phyloP scores from a whole-genome alignment of 2,329 filamentous ascomycete species.

The Apiospora phragmitis region DNA sequence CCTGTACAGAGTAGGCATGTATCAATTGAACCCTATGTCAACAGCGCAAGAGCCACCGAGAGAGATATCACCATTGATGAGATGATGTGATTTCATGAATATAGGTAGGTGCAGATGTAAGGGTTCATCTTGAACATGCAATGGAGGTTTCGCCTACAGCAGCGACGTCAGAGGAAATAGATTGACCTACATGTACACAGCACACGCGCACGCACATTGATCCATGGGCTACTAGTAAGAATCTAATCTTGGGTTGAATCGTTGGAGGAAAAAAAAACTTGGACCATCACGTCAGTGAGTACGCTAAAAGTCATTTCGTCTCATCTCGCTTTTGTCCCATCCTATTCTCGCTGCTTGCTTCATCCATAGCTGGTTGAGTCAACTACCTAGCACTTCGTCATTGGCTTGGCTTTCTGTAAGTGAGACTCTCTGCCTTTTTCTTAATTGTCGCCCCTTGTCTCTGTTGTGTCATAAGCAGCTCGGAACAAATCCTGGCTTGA shows the following conservation, averaged over 20 bases:
- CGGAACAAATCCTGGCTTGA: background rate
- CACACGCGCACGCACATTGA: background rate
- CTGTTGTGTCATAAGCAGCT: background rate
- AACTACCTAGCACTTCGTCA: background rate
- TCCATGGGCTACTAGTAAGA: background rate
- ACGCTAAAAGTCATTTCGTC: background rate
- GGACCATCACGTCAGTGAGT: background rate
- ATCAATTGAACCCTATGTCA: background rate
- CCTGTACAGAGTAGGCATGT: background rate
- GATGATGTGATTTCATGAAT: background rate
- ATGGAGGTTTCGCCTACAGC: background rate
- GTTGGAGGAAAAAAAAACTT: background rate
- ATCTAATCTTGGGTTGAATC: constrained; percentile 4
- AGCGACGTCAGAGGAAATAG: background rate
- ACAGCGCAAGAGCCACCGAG: background rate
- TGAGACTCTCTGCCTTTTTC: background rate
- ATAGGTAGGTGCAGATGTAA: background rate
- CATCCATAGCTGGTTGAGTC: background rate
- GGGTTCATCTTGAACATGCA: background rate
- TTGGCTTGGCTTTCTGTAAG: background rate
- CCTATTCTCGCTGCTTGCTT: background rate
- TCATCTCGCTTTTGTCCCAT: background rate
- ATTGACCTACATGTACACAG: background rate
- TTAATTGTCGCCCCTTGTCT: background rate
- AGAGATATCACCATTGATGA: background rate